Base-by-base conservation (phyloP, 2,329 filamentous ascomycete species). In the Ceratocystis harringtonii region DNA sequence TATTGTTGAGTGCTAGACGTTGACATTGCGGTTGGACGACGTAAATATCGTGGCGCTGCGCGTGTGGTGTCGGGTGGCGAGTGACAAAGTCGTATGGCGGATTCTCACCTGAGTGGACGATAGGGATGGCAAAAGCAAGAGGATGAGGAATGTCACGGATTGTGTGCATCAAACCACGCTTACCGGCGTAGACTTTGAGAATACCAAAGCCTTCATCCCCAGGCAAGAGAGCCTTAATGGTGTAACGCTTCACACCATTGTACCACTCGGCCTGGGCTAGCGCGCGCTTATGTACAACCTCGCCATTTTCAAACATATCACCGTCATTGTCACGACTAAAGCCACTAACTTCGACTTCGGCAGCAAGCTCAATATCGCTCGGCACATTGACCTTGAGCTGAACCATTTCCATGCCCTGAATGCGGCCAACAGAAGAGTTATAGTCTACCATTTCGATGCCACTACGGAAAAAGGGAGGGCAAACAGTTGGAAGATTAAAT, bases 1-100 rank as follows among this genome's bases (percentile, higher is more conserved):
- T 99, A 73, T 99, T 97, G 78, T 97, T 96, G 65, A 95, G 80
- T 1, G 90, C 92, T 32, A 99, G 79, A 30, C 86, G 84, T 69
- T 87, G 83, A 74, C 94, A 99, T 75, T 99, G 95, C 1, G 95
- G 94, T 73, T 97, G 94, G 57, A 92, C 89, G 69, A 99, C 89
- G 74, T 99, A 99, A 67, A 99, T 86, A 73, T 99, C 94, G 74
- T 99, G 92, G 52, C 92, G 85, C 72, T 96, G 91, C n/a, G 94
- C 94, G 74, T 99, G 94, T 7, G 94, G 94, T 2, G 94, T 99
- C 6, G 95, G 95, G 73, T 99, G 94, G 3, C 94, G 85, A 48
- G 87, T 88, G 58, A 96, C 81, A 75, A 97, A 99, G 67, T 96
- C 90, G 74, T 96, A 99, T 0, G 89, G 84, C 2, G 94, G 94